phyloP scores from a whole-genome alignment of 768 basidiomycete species.

The Auricularia sp. region DNA sequence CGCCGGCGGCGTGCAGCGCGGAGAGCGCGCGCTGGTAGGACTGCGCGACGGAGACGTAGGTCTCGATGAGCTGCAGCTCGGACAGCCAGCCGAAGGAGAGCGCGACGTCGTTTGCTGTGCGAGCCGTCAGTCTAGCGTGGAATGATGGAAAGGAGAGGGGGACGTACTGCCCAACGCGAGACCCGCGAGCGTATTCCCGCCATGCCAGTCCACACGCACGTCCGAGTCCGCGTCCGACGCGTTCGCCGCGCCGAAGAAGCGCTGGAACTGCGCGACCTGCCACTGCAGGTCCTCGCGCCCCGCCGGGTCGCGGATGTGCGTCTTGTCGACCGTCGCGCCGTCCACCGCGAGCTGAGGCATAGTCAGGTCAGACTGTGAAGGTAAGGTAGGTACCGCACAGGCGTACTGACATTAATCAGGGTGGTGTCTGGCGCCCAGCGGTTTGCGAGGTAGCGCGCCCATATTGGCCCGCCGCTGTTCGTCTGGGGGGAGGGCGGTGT shows the following conservation, averaged over 20 bases:
- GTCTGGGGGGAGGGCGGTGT: background rate
- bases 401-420: background rate
- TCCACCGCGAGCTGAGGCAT: background rate
- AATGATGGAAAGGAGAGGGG: background rate
- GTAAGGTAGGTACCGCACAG: background rate
- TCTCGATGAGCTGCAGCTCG: background rate
- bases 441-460: background rate
- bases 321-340: background rate
- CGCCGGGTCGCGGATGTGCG: background rate
- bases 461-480: background rate
- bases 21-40: background rate
- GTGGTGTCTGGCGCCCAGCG: background rate
- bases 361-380: no score
- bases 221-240: background rate
- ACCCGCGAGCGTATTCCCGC: background rate
- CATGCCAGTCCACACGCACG: background rate
- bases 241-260: background rate
- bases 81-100: background rate
- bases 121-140: no score
- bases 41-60: background rate
- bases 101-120: background rate
- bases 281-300: background rate
- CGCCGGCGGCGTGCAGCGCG: background rate
- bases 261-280: background rate
- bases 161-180: background rate